Evolutionary conservation across 352 stramenopile species (phyloP).

Genomic region (Phytophthora ramorum): DNA sequence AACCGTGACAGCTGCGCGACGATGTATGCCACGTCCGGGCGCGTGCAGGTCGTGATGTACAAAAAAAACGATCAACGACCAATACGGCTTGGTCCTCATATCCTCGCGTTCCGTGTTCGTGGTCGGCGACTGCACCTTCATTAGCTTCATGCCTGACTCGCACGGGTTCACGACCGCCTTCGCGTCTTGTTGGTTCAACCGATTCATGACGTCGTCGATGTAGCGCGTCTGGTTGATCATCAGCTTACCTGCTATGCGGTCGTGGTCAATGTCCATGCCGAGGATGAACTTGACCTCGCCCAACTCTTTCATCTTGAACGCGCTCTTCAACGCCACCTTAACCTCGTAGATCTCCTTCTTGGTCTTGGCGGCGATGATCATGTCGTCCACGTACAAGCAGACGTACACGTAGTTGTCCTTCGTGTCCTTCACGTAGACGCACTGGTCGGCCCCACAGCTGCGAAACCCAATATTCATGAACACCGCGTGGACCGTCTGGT

Average conservation of each 20-base stretch:
- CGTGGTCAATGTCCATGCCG: constrained; percentile 32
- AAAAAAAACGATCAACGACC: constrained; percentile 16
- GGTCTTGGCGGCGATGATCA: constrained; percentile 17
- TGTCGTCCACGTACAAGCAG: too few species aligned
- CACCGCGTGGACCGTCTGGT: too few species aligned
- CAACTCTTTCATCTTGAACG: constrained; percentile 33
- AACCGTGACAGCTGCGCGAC: too few species aligned
- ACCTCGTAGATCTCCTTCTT: constrained; percentile 10
- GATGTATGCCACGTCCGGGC: too few species aligned
- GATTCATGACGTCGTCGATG: constrained; percentile 19
- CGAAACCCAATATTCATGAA: too few species aligned
- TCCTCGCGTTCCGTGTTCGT: background rate
- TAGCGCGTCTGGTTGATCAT: constrained; percentile 12
- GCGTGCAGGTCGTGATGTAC: constrained; percentile 25
- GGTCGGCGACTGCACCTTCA: constrained; percentile 2
- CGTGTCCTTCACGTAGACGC: too few species aligned
- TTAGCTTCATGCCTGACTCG: constrained; percentile 5
- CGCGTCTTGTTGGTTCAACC: constrained; percentile 19
- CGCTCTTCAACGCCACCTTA: constrained; percentile 7
- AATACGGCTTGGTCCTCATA: constrained; percentile 13
- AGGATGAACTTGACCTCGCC: constrained; percentile 21
- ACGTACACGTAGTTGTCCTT: constrained; percentile 14
- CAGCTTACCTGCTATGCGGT: constrained; percentile 1
- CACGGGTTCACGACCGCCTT: constrained; percentile 15
- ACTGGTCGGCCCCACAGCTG: too few species aligned